phyloP scores from a whole-genome alignment of 768 basidiomycete species.

The Phylloporus rhodoxanthus region DNA sequence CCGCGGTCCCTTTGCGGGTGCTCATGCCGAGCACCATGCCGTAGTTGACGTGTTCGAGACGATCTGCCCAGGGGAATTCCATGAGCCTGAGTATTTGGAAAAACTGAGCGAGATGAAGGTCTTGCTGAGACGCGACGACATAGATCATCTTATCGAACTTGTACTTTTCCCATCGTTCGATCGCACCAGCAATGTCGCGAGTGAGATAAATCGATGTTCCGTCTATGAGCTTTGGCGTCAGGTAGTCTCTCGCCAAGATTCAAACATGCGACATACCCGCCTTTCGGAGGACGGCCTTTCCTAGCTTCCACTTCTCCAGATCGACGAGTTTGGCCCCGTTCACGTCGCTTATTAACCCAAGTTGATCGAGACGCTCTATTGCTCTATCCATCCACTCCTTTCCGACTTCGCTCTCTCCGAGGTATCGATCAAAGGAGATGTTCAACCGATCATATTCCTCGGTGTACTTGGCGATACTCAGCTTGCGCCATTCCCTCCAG shows the following conservation, averaged over 20 bases:
- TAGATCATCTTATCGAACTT: slow-evolving; percentile 92
- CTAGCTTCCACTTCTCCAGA: slow-evolving; percentile 84
- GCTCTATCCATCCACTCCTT: slow-evolving; percentile 70
- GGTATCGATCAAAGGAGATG: slow-evolving; percentile 87
- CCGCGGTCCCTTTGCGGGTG: slow-evolving; percentile 87
- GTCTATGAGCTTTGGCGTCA: slow-evolving; percentile 40
- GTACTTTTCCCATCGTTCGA: slow-evolving; percentile 89
- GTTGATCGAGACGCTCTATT: slow-evolving; percentile 58
- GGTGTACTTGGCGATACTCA: slow-evolving; percentile 85
- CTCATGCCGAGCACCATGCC: slow-evolving; percentile 94
- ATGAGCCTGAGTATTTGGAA: slow-evolving; percentile 91
- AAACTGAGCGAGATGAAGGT: slow-evolving; percentile 83
- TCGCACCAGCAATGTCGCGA: slow-evolving; percentile 91
- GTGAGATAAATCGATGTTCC: slow-evolving; percentile 93
- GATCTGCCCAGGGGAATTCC: slow-evolving; percentile 81
- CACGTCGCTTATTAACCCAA: slow-evolving; percentile 68
- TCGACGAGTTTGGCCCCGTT: slow-evolving; percentile 85
- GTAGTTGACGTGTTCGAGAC: slow-evolving; percentile 84
- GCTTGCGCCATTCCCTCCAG: slow-evolving; percentile 90
- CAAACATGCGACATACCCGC: slow-evolving; percentile 43
- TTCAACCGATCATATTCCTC: slow-evolving; percentile 87
- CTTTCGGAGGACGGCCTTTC: slow-evolving; percentile 86
- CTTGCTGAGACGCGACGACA: slow-evolving; percentile 83
- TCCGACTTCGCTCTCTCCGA: slow-evolving; percentile 80
- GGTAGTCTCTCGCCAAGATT: too few relatives aligned